Base-by-base conservation (phyloP, 257 asterid species). In the Paulownia fortunei region DNA sequence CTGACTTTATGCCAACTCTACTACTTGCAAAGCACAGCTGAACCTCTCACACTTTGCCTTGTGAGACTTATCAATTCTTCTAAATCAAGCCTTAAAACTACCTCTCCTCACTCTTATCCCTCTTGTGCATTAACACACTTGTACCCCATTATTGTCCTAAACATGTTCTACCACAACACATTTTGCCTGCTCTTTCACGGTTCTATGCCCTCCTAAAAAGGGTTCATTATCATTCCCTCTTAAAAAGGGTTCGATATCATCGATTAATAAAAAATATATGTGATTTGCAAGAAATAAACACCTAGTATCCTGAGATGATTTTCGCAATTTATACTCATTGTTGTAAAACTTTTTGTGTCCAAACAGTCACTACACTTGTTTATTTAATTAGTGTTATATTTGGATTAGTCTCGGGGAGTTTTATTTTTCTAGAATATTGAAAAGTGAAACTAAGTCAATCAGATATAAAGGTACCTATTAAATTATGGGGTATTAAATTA, bases 1-100 rank as follows among this genome's bases (percentile, higher is more conserved):
- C 82, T 2, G 85, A 84, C 85, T 81, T 71, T 74, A 70, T 81
- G 85, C 85, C 88, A 69, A 84, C 83, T 84, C 78, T 60, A 76
- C 80, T 73, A 52, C 76, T 83, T 75, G 39, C 79, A 79, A n/a
- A 70, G 41, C 69, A 63, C 74, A 62, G 34, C 36, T 69, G 61
- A 15, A 47, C 69, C 46, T 76, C 56, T 69, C 76, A 54, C 76
- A 64, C 54, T 52, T 8, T 54, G 41, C 75, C 55, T 49, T 76
- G 24, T 76, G 32, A 51, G 18, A 56, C 73, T 69, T 16, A 44
- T 76, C 74, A 65, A 54, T 54, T 69, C 55, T 76, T 62, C n/a
- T n/a, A n/a, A 64, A 69, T 76, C 65, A 74, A 74, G 42, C 84
- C 62, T 68, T 75, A 30, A 61, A 68, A 60, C 84, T 37, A 24